phyloP scores from a whole-genome alignment of 108 stramenopile genomes.

The Cyclotella baltica region DNA sequence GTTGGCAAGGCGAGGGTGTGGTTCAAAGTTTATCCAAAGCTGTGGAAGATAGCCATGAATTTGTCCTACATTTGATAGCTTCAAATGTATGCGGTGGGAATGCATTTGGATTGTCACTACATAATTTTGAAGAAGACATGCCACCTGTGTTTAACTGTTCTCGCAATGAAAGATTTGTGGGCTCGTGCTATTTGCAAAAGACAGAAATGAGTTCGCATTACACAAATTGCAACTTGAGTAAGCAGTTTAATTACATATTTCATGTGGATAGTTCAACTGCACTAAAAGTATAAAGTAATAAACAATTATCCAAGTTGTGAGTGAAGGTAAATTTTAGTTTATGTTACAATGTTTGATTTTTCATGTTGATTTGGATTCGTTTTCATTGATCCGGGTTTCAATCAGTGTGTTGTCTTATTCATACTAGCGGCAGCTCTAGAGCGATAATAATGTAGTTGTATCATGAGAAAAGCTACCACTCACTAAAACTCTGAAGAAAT shows the following conservation, averaged over 20 bases:
- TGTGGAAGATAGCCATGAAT: slow-evolving; percentile 24
- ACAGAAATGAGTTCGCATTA: slow-evolving; percentile 31
- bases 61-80: slow-evolving; percentile 1
- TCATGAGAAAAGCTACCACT: no score
- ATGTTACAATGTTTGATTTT: slow-evolving; percentile 23
- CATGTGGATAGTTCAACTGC: slow-evolving; percentile 31
- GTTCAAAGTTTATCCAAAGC: background rate
- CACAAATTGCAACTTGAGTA: slow-evolving; percentile 10
- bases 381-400: no score
- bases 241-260: slow-evolving; percentile 12
- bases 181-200: slow-evolving; percentile 16
- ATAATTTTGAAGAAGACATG: background rate
- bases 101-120: background rate
- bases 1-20: slow-evolving; percentile 15
- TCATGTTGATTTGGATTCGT: no score
- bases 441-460: no score
- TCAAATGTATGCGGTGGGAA: background rate
- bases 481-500: no score
- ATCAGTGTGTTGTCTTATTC: no score
- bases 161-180: slow-evolving; percentile 24
- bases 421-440: no score
- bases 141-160: background rate
- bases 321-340: background rate
- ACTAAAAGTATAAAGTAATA: no score
- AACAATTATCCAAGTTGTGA: no score